phyloP scores from a whole-genome alignment of 176 grass and related monocot species.

The Ananas comosus region DNA sequence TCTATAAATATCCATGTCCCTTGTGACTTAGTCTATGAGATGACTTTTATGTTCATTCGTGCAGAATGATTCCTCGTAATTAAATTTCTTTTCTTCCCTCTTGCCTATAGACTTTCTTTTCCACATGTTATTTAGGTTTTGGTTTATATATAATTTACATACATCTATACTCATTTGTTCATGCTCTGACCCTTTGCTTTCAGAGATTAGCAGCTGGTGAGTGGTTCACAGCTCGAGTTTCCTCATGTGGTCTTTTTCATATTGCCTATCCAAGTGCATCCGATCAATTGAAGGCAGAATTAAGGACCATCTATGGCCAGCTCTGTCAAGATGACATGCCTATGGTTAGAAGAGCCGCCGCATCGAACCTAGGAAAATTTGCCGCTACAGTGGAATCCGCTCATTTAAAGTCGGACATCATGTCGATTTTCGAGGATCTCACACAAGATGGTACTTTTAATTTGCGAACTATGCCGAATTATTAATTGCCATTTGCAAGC shows the following conservation, averaged over 20 bases:
- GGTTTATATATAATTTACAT: no score
- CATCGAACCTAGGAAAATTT: constrained; percentile 91
- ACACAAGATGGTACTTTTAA: constrained; percentile 75
- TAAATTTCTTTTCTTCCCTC: no score
- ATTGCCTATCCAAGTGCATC: constrained; percentile 73
- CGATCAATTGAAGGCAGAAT: constrained; percentile 66
- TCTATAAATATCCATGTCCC: no score
- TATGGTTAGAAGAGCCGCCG: constrained; percentile 92
- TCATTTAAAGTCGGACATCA: constrained; percentile 66
- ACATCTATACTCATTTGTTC: neutral
- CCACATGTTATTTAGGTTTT: no score
- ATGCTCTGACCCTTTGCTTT: constrained; percentile 19
- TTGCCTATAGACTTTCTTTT: no score
- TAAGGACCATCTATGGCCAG: constrained; percentile 66
- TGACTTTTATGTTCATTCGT: no score
- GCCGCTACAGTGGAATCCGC: constrained; percentile 68
- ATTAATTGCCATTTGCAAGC: neutral
- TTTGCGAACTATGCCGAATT: neutral
- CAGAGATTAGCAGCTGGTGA: constrained; percentile 75
- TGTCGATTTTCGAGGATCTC: constrained; percentile 93
- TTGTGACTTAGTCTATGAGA: no score
- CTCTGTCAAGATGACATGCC: constrained; percentile 97
- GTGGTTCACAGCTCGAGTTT: constrained; percentile 88
- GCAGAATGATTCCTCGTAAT: no score
- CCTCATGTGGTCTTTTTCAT: constrained; percentile 81